Conservation (phyloP, 345 rosid genomes). For the Dovyalis caffra region DNA sequence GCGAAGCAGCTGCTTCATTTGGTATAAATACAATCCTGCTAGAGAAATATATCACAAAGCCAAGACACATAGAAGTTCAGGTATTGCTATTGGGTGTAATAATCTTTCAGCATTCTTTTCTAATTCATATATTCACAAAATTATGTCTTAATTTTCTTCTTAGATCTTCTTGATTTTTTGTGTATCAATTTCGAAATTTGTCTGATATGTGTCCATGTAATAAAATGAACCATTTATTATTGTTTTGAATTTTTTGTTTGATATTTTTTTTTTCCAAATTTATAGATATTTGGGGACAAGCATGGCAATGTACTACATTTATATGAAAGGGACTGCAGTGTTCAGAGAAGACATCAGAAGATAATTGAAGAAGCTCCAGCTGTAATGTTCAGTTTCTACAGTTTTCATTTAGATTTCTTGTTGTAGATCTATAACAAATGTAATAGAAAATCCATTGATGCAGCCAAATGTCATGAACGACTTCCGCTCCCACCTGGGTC, state of each 20-base stretch:
- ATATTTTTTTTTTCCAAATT: slow-evolving; percentile 10
- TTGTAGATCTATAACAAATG: slow-evolving; percentile 20
- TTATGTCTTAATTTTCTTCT: not conserved
- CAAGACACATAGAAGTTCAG: slow-evolving; percentile 97
- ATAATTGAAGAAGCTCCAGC: slow-evolving; percentile 99
- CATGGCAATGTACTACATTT: slow-evolving; percentile 73
- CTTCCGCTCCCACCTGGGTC: slow-evolving; percentile 69
- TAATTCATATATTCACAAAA: not conserved
- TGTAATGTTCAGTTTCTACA: slow-evolving; percentile 45
- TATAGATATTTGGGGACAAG: slow-evolving; percentile 84
- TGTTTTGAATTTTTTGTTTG: slow-evolving; percentile 10
- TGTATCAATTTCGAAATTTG: not conserved
- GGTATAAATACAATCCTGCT: slow-evolving; percentile 82
- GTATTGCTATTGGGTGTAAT: slow-evolving; percentile 31
- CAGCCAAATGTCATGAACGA: slow-evolving; percentile 80
- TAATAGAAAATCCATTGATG: slow-evolving; percentile 34
- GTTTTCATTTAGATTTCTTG: slow-evolving; percentile 26
- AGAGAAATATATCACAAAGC: slow-evolving; percentile 89
- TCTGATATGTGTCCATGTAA: not conserved
- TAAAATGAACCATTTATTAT: slow-evolving; percentile 10
- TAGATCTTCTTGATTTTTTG: not conserved
- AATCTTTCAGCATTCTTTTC: not conserved
- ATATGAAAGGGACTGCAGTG: slow-evolving; percentile 92
- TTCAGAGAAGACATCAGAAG: slow-evolving; percentile 97
- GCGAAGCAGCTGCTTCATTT: slow-evolving; percentile 95